phyloP scores from a whole-genome alignment of 1,139 yeast species.

The Yamadazyma diddensiae region DNA sequence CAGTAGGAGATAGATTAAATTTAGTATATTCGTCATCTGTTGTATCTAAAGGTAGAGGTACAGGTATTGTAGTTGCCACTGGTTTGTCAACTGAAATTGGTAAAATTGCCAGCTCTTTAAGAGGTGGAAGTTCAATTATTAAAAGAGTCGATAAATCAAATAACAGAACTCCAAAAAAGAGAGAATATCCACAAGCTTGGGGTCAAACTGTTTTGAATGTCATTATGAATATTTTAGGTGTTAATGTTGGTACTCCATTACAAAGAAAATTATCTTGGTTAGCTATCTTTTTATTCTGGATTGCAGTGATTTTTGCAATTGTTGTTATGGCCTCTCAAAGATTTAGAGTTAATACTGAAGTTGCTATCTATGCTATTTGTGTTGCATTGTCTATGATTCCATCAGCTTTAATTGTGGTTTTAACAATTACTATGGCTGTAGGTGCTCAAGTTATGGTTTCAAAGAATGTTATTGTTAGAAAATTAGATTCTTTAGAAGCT shows the following conservation, averaged over 20 bases:
- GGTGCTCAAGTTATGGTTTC: constrained; percentile 78
- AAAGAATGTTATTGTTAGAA: constrained; percentile 72
- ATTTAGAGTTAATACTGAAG: constrained; percentile 63
- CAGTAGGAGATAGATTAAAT: constrained; percentile 76
- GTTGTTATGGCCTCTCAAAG: constrained; percentile 78
- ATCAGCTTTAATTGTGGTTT: constrained; percentile 73
- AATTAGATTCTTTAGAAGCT: constrained; percentile 75
- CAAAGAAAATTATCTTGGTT: constrained; percentile 59
- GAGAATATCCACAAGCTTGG: constrained; percentile 46
- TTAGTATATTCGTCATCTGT: constrained; percentile 71
- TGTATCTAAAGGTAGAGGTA: constrained; percentile 75
- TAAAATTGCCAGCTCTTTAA: constrained; percentile 65
- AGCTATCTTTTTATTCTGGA: constrained; percentile 63
- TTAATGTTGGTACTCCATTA: constrained; percentile 75
- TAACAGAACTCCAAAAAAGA: constrained; percentile 24
- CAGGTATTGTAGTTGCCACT: constrained; percentile 63
- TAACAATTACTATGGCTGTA: constrained; percentile 86
- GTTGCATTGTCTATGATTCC: constrained; percentile 85
- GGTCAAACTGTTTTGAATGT: constrained; percentile 36
- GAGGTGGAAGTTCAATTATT: constrained; percentile 25
- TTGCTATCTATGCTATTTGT: constrained; percentile 80
- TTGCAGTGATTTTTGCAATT: constrained; percentile 75
- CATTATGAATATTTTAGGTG: constrained; percentile 69
- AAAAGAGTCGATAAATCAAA: constrained; percentile 25
- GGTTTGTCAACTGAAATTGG: constrained; percentile 78